A percentile compares a stretch with the other conserved stretches of the same genome.
phyloP scores from a whole-genome alignment of 306 rosid species.

The Trichosanthes truncata region DNA sequence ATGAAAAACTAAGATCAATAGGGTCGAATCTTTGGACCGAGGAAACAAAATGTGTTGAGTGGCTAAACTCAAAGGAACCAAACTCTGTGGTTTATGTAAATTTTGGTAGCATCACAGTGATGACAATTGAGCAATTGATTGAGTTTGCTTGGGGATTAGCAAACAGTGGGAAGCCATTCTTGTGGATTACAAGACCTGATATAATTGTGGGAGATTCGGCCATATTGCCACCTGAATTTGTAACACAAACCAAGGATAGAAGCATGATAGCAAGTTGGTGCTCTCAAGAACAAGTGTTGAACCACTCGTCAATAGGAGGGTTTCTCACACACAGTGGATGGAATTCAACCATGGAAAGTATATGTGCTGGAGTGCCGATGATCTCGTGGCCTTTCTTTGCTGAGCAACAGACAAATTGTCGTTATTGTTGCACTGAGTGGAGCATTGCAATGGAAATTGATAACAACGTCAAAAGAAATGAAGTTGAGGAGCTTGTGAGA shows the following conservation, averaged over 20 bases:
- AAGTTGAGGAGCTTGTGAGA: constrained; percentile 32
- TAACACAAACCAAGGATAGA: constrained; percentile 20
- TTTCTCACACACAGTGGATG: constrained; percentile 16
- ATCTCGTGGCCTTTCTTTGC: constrained; percentile 32
- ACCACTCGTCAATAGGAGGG: constrained; percentile 32
- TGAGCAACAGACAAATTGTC: constrained; percentile 24
- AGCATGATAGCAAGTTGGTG: constrained; percentile 36
- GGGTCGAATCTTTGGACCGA: constrained; percentile 38
- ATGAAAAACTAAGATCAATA: not conserved
- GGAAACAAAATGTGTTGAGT: constrained; percentile 28
- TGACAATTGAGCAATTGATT: constrained; percentile 25
- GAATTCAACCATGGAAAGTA: constrained; percentile 33
- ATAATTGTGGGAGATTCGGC: constrained; percentile 19
- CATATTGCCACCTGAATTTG: constrained; percentile 22
- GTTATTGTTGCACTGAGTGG: constrained; percentile 32
- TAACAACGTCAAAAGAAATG: constrained; percentile 28
- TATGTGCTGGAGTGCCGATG: constrained; percentile 28
- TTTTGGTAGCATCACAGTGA: constrained; percentile 22
- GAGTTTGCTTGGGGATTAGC: constrained; percentile 44
- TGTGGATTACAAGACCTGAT: constrained; percentile 48
- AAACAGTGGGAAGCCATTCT: constrained; percentile 22
- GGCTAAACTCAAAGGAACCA: constrained; percentile 33
- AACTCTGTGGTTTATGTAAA: not conserved
- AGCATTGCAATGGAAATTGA: constrained; percentile 29
- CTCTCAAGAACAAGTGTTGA: constrained; percentile 38